A percentile compares a stretch with the other conserved stretches of the same genome.
Evolutionary conservation across 805 yeast species (phyloP).

Genomic region (Ogataea trehalophila): DNA sequence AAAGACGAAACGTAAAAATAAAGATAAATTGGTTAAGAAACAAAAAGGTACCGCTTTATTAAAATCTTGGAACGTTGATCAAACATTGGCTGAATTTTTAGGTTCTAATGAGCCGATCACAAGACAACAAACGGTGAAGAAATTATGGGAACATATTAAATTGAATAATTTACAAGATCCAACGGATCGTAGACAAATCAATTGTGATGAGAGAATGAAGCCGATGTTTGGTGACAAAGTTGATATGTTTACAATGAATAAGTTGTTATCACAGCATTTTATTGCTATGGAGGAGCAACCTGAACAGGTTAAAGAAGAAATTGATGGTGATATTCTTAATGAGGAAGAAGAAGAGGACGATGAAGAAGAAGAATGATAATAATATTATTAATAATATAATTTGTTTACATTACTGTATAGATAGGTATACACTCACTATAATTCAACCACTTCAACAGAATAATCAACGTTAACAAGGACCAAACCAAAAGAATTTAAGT

Average conservation of each 20-base stretch:
- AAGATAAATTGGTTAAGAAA: constrained; percentile 27
- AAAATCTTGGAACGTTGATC: constrained; percentile 44
- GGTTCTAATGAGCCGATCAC: constrained; percentile 40
- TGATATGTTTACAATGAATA: constrained; percentile 56
- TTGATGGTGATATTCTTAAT: too few species aligned
- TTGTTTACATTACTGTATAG: too few species aligned
- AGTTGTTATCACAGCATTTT: constrained; percentile 48
- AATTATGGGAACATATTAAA: constrained; percentile 68
- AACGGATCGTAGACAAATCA: constrained; percentile 55
- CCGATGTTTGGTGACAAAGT: constrained; percentile 57
- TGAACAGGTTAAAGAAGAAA: not conserved
- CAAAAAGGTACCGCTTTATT: constrained; percentile 32
- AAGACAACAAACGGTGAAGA: constrained; percentile 67
- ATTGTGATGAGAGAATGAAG: constrained; percentile 55
- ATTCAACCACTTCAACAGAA: too few species aligned
- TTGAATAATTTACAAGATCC: constrained; percentile 61
- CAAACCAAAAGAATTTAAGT: too few species aligned
- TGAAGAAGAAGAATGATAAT: too few species aligned
- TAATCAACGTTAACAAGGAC: too few species aligned
- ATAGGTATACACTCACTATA: too few species aligned
- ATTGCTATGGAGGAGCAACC: constrained; percentile 20
- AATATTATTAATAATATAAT: too few species aligned
- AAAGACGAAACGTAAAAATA: constrained; percentile 9
- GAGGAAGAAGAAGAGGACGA: too few species aligned
- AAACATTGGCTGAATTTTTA: constrained; percentile 46